Evolutionary conservation across 1,284 basidiomycete genomes (phyloP).

Genomic region (Kalmanozyma brasiliensis): DNA sequence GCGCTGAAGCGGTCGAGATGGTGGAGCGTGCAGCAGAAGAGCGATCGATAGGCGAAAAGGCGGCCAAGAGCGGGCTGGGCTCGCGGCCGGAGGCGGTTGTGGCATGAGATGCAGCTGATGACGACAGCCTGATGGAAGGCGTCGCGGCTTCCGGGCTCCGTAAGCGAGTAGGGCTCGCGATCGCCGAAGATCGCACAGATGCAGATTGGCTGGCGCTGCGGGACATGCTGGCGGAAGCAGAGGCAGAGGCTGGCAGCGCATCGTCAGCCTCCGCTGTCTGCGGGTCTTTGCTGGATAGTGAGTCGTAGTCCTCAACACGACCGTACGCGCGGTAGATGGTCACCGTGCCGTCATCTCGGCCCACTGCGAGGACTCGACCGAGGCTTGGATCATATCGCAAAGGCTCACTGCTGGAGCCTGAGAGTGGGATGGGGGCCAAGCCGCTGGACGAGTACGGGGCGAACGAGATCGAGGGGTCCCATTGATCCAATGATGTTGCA

Average conservation of each 20-base stretch:
- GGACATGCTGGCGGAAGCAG: conserved; percentile 27
- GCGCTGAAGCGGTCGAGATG: conserved; percentile 28
- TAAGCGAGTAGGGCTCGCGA: conserved; percentile 21
- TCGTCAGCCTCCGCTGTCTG: conserved; percentile 8
- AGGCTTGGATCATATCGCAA: conserved; percentile 25
- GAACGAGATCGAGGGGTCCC: conserved; percentile 46
- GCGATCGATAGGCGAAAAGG: conserved; percentile 21
- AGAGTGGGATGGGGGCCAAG: conserved; percentile 6
- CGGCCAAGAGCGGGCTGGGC: conserved; percentile 18
- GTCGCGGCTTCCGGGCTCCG: conserved; percentile 31
- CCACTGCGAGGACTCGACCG: conserved; percentile 30
- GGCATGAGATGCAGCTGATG: conserved; percentile 9
- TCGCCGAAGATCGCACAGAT: conserved; percentile 24
- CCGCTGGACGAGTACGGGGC: conserved; percentile 28
- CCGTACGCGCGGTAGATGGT: conserved; percentile 36
- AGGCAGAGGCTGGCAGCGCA: conserved; percentile 21
- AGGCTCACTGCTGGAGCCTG: not conserved
- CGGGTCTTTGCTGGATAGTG: not conserved
- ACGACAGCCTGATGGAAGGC: conserved; percentile 26
- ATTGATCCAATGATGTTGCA: conserved; percentile 22
- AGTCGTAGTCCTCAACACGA: conserved; percentile 29
- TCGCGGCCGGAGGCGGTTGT: conserved; percentile 23
- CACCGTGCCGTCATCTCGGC: conserved; percentile 35
- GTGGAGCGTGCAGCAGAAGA: conserved; percentile 27
- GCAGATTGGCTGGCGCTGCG: conserved; percentile 9